Evolutionary conservation across 2,329 filamentous ascomycete genomes (phyloP).

Genomic region (Emergomyces pasteurianus): DNA sequence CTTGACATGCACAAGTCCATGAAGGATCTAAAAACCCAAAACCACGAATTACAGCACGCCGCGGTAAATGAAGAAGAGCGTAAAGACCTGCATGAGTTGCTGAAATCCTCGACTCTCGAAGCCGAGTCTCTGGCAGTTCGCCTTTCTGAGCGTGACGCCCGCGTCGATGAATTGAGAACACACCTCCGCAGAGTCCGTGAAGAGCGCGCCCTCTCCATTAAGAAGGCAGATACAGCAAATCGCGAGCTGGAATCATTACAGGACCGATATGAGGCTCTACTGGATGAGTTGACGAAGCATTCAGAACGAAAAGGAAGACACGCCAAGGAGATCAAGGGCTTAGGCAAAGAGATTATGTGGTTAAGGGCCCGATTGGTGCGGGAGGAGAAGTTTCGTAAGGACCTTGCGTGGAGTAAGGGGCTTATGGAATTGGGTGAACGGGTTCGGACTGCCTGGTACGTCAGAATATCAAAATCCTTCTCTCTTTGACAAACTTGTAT

Average conservation of each 20-base stretch:
- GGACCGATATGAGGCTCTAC: conserved; percentile 52
- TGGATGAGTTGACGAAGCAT: conserved; percentile 28
- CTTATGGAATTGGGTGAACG: conserved; percentile 71
- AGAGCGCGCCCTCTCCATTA: conserved; percentile 31
- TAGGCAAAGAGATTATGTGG: conserved; percentile 84
- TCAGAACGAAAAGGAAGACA: conserved; percentile 33
- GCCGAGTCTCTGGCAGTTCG: conserved; percentile 60
- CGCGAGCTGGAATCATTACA: conserved; percentile 37
- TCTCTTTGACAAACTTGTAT: no score
- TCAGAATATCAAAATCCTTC: conserved; percentile 33
- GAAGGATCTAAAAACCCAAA: conserved; percentile 42
- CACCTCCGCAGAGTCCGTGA: conserved; percentile 54
- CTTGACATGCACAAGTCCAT: conserved; percentile 48
- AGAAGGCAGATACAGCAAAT: conserved; percentile 28
- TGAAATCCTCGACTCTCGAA: conserved; percentile 37
- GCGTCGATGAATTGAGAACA: conserved; percentile 42
- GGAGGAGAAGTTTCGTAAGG: conserved; percentile 66
- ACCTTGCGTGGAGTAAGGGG: conserved; percentile 76
- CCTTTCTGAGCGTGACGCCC: conserved; percentile 55
- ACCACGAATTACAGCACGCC: conserved; percentile 41
- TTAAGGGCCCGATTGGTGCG: conserved; percentile 69
- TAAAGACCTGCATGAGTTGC: conserved; percentile 33
- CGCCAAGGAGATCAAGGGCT: conserved; percentile 61
- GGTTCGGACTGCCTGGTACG: conserved; percentile 61
- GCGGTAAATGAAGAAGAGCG: conserved; percentile 33